Percentiles rank a stretch among this genome's conserved stretches.
Conservation (phyloP, 2,329 filamentous ascomycete species). For the Pseudogymnoascus sp. region DNA sequence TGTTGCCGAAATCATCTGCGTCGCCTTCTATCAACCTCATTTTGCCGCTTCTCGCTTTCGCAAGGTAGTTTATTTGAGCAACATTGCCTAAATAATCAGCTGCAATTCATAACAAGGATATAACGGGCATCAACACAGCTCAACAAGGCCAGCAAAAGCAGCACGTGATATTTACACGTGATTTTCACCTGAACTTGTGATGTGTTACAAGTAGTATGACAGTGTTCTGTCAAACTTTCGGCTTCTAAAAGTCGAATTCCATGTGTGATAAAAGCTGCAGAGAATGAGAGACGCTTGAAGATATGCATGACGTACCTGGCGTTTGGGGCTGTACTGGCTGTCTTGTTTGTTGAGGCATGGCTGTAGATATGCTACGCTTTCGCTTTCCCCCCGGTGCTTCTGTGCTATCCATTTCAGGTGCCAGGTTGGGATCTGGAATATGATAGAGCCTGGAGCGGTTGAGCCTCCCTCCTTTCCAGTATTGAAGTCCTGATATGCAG, state of each 20-base stretch:
- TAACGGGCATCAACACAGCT: background rate
- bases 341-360: slow-evolving; percentile 7
- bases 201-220: slow-evolving; percentile 2
- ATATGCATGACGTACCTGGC: background rate
- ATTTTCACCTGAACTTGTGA: background rate
- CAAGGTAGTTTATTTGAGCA: slow-evolving; percentile 47
- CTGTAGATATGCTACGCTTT: slow-evolving; percentile 5
- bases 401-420: background rate
- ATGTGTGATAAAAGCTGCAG: background rate
- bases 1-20: slow-evolving; percentile 62
- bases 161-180: background rate
- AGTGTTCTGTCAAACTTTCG: background rate
- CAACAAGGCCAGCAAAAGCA: background rate
- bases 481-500: background rate
- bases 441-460: background rate
- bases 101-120: background rate
- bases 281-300: background rate
- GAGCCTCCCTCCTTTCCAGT: background rate
- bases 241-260: background rate
- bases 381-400: background rate
- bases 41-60: slow-evolving; percentile 37
- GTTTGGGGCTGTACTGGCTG: background rate
- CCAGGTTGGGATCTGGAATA: background rate
- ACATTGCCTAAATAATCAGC: slow-evolving; percentile 21
- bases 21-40: slow-evolving; percentile 48